A percentile compares a stretch with the other conserved stretches of the same genome.
These are phyloP conservation scores for Grosmannia penicillata DNA, from an alignment of 2,329 filamentous ascomycete genomes.

Conservation along the genomic window DNA sequence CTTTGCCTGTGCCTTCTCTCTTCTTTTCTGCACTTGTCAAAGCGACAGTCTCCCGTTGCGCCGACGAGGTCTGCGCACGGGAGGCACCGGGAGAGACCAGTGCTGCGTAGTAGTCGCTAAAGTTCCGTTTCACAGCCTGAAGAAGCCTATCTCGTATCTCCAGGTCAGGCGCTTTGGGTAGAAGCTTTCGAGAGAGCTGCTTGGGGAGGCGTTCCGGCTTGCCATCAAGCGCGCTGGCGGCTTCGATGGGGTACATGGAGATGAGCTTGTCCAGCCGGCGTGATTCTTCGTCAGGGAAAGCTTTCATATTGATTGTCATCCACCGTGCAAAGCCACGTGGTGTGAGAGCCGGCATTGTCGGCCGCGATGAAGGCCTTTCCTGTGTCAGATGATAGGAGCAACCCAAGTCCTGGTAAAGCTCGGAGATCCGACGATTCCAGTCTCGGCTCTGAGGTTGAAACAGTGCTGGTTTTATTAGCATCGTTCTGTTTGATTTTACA, in stretches of 20 bases:
- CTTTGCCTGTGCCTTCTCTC: no score
- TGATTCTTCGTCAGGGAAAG: slow-evolving; percentile 63
- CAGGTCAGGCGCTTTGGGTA: slow-evolving; percentile 46
- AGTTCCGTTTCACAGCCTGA: slow-evolving; percentile 37
- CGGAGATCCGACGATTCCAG: slow-evolving; percentile 8
- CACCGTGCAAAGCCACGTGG: slow-evolving; percentile 55
- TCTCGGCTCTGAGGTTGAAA: slow-evolving; percentile 24
- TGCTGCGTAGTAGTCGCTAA: no score
- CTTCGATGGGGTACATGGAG: slow-evolving; percentile 51
- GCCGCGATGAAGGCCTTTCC: slow-evolving; percentile 30
- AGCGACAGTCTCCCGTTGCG: no score
- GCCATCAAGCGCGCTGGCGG: slow-evolving; percentile 37
- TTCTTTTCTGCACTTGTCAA: no score
- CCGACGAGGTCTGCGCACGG: no score
- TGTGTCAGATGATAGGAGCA: slow-evolving; percentile 54
- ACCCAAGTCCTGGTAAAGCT: slow-evolving; percentile 38
- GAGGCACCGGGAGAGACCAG: no score
- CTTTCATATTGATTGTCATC: slow-evolving; percentile 58
- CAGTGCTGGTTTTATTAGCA: slow-evolving; percentile 23
- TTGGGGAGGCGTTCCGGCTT: slow-evolving; percentile 63
- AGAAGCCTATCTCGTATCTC: slow-evolving; percentile 45
- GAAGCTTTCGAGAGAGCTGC: slow-evolving; percentile 57
- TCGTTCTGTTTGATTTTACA: neutral
- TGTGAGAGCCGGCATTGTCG: slow-evolving; percentile 50
- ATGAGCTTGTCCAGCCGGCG: slow-evolving; percentile 55